phyloP scores from a whole-genome alignment of 176 grass and related monocot species.

The Carex scoparia region DNA sequence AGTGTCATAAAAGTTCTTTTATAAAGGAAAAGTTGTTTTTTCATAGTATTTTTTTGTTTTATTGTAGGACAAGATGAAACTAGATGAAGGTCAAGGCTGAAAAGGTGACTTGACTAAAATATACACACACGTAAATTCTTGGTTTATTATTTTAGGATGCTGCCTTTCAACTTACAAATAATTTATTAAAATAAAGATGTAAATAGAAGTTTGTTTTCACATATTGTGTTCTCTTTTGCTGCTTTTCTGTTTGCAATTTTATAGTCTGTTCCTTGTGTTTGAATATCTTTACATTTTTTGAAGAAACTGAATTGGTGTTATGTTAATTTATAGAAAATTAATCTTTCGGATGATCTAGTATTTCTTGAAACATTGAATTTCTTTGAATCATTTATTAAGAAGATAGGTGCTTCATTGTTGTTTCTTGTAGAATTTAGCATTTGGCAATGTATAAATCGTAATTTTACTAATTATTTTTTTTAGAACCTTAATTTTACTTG shows the following conservation, averaged over 20 bases:
- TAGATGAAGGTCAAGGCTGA: constrained; percentile 77
- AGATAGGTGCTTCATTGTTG: not conserved
- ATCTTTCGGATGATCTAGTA: not conserved
- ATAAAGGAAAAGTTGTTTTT: constrained; percentile 19
- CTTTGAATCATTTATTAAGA: not conserved
- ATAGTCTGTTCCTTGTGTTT: not conserved
- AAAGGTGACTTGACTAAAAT: constrained; percentile 66
- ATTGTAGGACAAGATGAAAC: constrained; percentile 93
- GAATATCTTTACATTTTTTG: not conserved
- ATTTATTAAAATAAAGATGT: not conserved
- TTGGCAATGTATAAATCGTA: not conserved
- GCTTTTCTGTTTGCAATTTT: not conserved
- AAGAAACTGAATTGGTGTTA: not conserved
- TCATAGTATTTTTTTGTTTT: constrained; percentile 32
- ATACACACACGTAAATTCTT: constrained; percentile 30
- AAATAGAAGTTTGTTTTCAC: not conserved
- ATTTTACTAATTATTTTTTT: not conserved
- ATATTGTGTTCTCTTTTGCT: not conserved
- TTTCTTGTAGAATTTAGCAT: not conserved
- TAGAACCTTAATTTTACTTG: not conserved
- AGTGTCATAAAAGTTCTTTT: not conserved
- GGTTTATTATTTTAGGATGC: constrained; percentile 21
- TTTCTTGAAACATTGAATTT: not conserved
- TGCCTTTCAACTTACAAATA: not conserved
- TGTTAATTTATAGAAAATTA: not conserved